These are phyloP conservation scores for Lactarius indigo DNA, from an alignment of 768 basidiomycete species.

Conservation along the genomic window DNA sequence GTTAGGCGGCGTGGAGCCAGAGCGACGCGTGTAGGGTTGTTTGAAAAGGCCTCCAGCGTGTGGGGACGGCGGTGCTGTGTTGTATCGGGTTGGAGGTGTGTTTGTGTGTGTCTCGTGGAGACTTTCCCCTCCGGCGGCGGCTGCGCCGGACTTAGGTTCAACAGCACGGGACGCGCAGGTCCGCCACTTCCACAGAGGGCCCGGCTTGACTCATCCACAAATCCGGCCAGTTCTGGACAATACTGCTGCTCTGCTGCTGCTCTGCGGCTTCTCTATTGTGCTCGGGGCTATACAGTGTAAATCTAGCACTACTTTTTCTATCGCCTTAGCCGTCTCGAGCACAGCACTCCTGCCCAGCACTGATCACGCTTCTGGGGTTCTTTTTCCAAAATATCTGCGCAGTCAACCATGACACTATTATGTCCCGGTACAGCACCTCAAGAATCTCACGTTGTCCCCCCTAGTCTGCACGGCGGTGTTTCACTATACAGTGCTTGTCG, in stretches of 20 bases:
- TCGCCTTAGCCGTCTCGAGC: not conserved
- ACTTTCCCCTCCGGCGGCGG: not conserved
- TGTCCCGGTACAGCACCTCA: not conserved
- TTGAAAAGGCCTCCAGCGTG: not conserved
- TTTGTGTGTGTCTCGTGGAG: not conserved
- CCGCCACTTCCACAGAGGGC: not conserved
- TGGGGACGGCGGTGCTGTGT: not conserved
- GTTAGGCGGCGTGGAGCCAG: not conserved
- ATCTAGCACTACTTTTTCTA: not conserved
- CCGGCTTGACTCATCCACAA: not conserved
- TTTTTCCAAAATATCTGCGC: not conserved
- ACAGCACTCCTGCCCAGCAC: not conserved
- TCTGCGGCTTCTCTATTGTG: not conserved
- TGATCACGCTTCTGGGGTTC: not conserved
- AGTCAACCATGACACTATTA: not conserved
- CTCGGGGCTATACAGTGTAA: not conserved
- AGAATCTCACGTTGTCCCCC: not conserved
- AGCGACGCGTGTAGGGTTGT: not conserved
- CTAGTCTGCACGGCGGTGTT: not conserved
- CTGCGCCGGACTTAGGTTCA: not conserved
- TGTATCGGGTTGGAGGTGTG: not conserved
- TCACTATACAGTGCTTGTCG: not conserved
- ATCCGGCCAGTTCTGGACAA: not conserved
- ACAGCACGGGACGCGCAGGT: not conserved
- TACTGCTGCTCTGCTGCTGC: not conserved